These are phyloP conservation scores for Ceratobasidium sp. DNA, from an alignment of 1,284 basidiomycete genomes.

Conservation along the genomic window DNA sequence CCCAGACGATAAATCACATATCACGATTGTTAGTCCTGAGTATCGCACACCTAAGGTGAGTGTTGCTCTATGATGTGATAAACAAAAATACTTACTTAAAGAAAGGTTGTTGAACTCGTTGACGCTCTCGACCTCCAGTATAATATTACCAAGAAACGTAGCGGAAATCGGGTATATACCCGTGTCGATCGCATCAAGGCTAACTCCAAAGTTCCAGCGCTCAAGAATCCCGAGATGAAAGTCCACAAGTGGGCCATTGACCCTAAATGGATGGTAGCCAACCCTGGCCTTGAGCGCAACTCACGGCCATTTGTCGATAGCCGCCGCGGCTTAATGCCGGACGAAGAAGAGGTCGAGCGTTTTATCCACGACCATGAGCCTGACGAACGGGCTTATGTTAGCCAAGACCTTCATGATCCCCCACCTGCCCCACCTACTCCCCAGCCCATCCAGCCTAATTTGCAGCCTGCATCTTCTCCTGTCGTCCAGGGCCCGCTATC, in stretches of 20 bases:
- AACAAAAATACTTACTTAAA: background rate
- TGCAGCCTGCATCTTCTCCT: too few relatives aligned
- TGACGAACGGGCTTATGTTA: background rate
- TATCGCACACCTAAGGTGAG: background rate
- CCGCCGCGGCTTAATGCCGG: background rate
- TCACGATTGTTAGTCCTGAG: background rate
- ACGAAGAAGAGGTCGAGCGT: background rate
- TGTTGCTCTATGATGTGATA: background rate
- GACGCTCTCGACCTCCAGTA: background rate
- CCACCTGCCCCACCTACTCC: background rate
- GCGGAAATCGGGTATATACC: background rate
- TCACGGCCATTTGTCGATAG: conserved; percentile 8
- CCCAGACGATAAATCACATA: background rate
- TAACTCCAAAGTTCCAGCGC: background rate
- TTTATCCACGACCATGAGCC: conserved; percentile 14
- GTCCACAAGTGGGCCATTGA: background rate
- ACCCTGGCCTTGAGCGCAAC: background rate
- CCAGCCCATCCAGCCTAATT: too few relatives aligned
- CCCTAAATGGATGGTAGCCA: background rate
- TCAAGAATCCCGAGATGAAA: background rate
- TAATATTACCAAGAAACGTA: background rate
- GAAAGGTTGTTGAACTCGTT: background rate
- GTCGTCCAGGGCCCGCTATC: too few relatives aligned
- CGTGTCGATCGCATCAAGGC: background rate
- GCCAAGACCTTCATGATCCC: background rate